Evolutionary conservation across 768 basidiomycete species (phyloP).

Genomic region (Xerocomellus chrysenteron): DNA sequence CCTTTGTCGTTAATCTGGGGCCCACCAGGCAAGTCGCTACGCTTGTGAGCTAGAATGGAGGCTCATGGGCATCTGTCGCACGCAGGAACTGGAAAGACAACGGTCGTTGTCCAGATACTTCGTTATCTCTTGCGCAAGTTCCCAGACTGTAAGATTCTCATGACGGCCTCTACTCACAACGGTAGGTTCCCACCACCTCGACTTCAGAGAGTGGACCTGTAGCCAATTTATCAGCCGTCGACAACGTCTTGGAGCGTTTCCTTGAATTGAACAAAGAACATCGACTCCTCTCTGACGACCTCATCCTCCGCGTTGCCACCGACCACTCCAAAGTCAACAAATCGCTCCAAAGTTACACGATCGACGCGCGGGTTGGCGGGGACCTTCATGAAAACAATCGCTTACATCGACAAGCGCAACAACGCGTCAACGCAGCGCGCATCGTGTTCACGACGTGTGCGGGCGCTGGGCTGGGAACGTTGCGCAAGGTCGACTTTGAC

Average conservation of each 20-base stretch:
- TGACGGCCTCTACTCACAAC: conserved; percentile 73
- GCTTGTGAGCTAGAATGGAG: background rate
- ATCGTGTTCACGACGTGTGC: conserved; percentile 69
- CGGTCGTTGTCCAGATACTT: conserved; percentile 64
- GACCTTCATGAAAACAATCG: conserved; percentile 60
- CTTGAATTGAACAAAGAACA: conserved; percentile 44
- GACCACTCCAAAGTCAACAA: conserved; percentile 63
- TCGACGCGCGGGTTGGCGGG: conserved; percentile 60
- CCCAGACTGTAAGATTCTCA: conserved; percentile 49
- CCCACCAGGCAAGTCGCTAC: conserved; percentile 49
- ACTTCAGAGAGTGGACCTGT: background rate
- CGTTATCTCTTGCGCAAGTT: conserved; percentile 37
- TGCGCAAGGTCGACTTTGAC: conserved; percentile 56
- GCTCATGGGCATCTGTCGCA: background rate
- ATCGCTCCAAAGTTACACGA: conserved; percentile 54
- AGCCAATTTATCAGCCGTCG: conserved; percentile 49
- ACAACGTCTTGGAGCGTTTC: conserved; percentile 69
- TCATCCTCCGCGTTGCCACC: conserved; percentile 68
- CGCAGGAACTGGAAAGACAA: conserved; percentile 69
- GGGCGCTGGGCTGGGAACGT: conserved; percentile 57
- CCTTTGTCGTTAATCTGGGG: conserved; percentile 65
- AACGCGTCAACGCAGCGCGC: conserved; percentile 52
- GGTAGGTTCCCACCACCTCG: conserved; percentile 34
- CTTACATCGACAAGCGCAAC: conserved; percentile 56
- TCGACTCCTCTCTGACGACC: conserved; percentile 48